Conservation (phyloP, 306 rosid genomes). For the Castanea sativa region DNA sequence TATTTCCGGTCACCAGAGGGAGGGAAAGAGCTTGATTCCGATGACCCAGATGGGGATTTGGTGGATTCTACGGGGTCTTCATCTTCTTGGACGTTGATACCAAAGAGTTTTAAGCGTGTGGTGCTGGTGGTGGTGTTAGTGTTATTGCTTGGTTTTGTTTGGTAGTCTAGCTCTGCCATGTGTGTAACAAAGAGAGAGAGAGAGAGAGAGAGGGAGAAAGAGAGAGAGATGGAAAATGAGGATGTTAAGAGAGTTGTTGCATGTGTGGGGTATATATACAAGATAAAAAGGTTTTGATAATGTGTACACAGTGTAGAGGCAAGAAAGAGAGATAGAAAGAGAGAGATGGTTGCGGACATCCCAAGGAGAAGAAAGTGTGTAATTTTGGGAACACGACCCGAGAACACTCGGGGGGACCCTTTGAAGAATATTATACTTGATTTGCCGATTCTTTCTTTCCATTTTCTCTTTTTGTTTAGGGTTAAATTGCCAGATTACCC, state of each 20-base stretch:
- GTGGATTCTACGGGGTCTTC: slow-evolving; percentile 48
- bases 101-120: slow-evolving; percentile 75
- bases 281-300: slow-evolving; percentile 21
- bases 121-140: slow-evolving; percentile 30
- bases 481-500: slow-evolving; percentile 29
- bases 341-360: slow-evolving; percentile 50
- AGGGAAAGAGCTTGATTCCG: slow-evolving; percentile 56
- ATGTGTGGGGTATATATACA: slow-evolving; percentile 65
- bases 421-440: slow-evolving; percentile 41
- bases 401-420: slow-evolving; percentile 53
- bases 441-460: slow-evolving; percentile 1
- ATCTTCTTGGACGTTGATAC: slow-evolving; percentile 75
- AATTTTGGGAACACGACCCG: slow-evolving; percentile 69
- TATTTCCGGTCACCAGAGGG: slow-evolving; percentile 76
- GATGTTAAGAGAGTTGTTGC: slow-evolving; percentile 49
- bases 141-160: slow-evolving; percentile 34
- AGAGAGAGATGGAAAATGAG: slow-evolving; percentile 14
- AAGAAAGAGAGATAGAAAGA: slow-evolving; percentile 11
- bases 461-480: background rate
- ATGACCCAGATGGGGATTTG: slow-evolving; percentile 68
- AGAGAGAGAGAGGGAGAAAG: slow-evolving; percentile 25
- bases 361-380: slow-evolving; percentile 58
- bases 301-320: slow-evolving; percentile 11
- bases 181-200: slow-evolving; percentile 27
- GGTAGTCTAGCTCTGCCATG: slow-evolving; percentile 53